Base-by-base conservation (phyloP, 225 moss, liverwort and hornwort species). In the Bryum argenteum region DNA sequence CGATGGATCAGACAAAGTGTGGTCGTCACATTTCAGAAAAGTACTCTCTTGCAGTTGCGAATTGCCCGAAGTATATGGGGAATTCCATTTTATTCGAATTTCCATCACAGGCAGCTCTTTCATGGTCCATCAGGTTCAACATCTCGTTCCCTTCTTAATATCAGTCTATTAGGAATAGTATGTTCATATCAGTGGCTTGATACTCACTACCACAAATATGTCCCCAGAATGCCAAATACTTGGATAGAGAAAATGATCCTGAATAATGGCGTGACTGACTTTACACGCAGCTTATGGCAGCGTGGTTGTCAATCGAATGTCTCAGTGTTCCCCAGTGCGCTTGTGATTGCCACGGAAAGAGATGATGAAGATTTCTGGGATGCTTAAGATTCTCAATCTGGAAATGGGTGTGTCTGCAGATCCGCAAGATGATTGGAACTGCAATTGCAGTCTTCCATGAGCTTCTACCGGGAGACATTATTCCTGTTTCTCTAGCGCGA, bases 371-470 rank as follows among this genome's bases (percentile, higher is more conserved):
- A 54, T 66, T 1, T 6, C 61, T 45, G 28, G 38, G 54, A 45
- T 26, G 50, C 8, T 47, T 71, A 26, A 41, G 20, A 63, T 54
- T 70, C 33, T 69, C 28, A 70, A 60, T 45, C 74, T 74, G 66
- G 55, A 50, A 38, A 33, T 67, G 17, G 53, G 8, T 52, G 33
- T 52, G 28, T 14, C 62, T 86, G 83, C 93, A 96, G 96, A 93
- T 96, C 74, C 87, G 96, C 69, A 96, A 96, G 79, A 91, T 96
- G 85, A 89, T 96, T 56, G 96, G 93, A 54, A 93, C 91, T 70
- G 93, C 93, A 74, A 85, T 93, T 54, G 96, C 83, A 69, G 86
- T 90, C 47, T 73, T 87, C 16, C 89, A 71, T 74, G 83, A 75
- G 38, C 60, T 89, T 73, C 84, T 96, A 15, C 90, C 96, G 9